Conservation (phyloP, 805 yeast species). For the Brettanomyces custersianus region DNA sequence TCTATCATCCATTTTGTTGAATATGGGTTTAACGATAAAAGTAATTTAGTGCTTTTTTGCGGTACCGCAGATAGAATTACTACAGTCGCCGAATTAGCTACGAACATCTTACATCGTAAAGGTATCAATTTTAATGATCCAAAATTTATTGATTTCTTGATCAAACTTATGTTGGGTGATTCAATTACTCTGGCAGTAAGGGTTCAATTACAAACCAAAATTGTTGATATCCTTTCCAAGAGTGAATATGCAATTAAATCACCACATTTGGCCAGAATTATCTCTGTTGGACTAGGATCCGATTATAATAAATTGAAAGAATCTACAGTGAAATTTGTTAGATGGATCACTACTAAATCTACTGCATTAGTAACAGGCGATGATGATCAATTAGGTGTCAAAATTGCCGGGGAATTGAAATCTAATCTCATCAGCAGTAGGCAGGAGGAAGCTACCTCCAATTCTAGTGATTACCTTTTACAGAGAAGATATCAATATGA, state of each 20-base stretch:
- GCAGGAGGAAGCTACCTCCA: conserved; percentile 27
- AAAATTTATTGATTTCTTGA: conserved; percentile 33
- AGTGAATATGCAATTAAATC: conserved; percentile 44
- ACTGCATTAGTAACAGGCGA: conserved; percentile 6
- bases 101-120: conserved; percentile 40
- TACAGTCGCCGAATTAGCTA: conserved; percentile 45
- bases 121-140: conserved; percentile 43
- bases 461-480: conserved; percentile 21
- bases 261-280: conserved; percentile 35
- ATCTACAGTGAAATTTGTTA: conserved; percentile 52
- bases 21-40: conserved; percentile 30
- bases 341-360: conserved; percentile 39
- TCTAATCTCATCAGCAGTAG: conserved; percentile 29
- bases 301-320: conserved; percentile 43
- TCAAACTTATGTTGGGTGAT: conserved; percentile 44
- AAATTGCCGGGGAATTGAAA: conserved; percentile 45
- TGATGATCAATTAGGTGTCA: conserved; percentile 27
- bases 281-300: conserved; percentile 53
- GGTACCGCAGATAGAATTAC: conserved; percentile 57
- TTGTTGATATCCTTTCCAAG: conserved; percentile 39
- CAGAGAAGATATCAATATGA: conserved; percentile 67
- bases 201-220: conserved; percentile 44
- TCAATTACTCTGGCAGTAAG: conserved; percentile 43
- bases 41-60: conserved; percentile 36
- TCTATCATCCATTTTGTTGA: conserved; percentile 36